Evolutionary conservation across 1,139 yeast genomes (phyloP).

Genomic region (Yamadazyma triangularis): DNA sequence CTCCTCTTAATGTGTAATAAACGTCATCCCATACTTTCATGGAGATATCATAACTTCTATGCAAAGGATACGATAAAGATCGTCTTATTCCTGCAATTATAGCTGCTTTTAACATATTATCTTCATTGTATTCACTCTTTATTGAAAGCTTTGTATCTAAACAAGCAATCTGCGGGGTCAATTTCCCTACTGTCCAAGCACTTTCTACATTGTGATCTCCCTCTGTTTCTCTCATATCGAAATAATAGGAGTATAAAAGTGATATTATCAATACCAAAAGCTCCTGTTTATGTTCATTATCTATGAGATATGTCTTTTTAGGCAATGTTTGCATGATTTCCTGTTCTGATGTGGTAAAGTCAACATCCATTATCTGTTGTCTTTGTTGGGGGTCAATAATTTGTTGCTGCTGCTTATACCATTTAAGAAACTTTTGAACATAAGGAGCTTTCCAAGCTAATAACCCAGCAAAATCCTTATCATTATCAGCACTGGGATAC

Average conservation of each 20-base stretch:
- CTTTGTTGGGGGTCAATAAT: slow-evolving; percentile 17
- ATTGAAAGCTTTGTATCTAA: slow-evolving; percentile 56
- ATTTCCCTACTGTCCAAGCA: slow-evolving; percentile 89
- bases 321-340: slow-evolving; percentile 68
- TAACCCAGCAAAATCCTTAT: slow-evolving; percentile 46
- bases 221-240: slow-evolving; percentile 68
- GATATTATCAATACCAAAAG: slow-evolving; percentile 60
- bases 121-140: slow-evolving; percentile 25
- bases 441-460: slow-evolving; percentile 56
- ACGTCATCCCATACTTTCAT: slow-evolving; percentile 73
- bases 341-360: slow-evolving; percentile 57
- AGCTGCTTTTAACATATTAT: slow-evolving; percentile 41
- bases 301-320: slow-evolving; percentile 53
- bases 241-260: slow-evolving; percentile 66
- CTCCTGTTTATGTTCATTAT: slow-evolving; percentile 40
- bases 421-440: slow-evolving; percentile 38
- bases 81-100: slow-evolving; percentile 64
- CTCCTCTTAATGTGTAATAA: slow-evolving; percentile 58
- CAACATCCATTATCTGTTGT: slow-evolving; percentile 34
- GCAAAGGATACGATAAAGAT: slow-evolving; percentile 74
- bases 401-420: slow-evolving; percentile 40
- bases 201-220: slow-evolving; percentile 85
- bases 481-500: slow-evolving; percentile 44
- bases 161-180: slow-evolving; percentile 71
- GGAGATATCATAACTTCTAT: slow-evolving; percentile 62